These are phyloP conservation scores for Blastobotrys americana DNA, from an alignment of 805 yeast species.

Conservation along the genomic window DNA sequence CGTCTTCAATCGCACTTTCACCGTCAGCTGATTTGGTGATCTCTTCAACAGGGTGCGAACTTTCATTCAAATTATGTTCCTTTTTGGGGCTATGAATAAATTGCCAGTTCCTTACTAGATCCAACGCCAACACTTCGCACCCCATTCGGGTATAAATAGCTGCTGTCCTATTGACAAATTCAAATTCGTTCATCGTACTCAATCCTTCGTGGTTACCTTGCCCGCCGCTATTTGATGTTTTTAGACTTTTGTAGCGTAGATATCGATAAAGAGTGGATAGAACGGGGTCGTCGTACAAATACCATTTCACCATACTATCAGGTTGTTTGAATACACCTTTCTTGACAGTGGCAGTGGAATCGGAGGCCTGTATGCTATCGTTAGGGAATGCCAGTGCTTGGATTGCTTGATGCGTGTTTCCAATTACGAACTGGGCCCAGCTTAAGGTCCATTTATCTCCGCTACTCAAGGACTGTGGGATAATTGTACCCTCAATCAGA, in stretches of 20 bases:
- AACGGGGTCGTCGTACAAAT: slow-evolving; percentile 74
- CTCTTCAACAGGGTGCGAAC: slow-evolving; percentile 2
- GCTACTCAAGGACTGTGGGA: slow-evolving; percentile 50
- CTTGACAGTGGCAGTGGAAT: slow-evolving; percentile 3
- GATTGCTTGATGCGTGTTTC: slow-evolving; percentile 44
- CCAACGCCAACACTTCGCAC: slow-evolving; percentile 68
- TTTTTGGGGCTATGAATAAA: slow-evolving; percentile 32
- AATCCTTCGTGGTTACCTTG: slow-evolving; percentile 3
- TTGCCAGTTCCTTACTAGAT: slow-evolving; percentile 60
- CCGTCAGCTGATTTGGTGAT: slow-evolving; percentile 1
- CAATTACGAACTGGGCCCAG: slow-evolving; percentile 69
- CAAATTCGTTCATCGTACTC: slow-evolving; percentile 58
- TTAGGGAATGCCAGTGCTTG: slow-evolving; percentile 47
- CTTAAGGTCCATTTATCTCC: slow-evolving; percentile 78
- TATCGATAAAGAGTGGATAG: slow-evolving; percentile 57
- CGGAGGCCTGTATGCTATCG: slow-evolving; percentile 4
- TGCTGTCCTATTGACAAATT: slow-evolving; percentile 55
- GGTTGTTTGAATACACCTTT: slow-evolving; percentile 5
- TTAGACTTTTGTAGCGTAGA: slow-evolving; percentile 42
- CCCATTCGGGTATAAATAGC: slow-evolving; percentile 81
- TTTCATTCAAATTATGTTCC: neutral
- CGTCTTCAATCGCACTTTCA: neutral
- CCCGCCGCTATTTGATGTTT: slow-evolving; percentile 4
- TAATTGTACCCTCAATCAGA: slow-evolving; percentile 42
- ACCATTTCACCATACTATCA: slow-evolving; percentile 26